These are phyloP conservation scores for Meyerozyma elateridarum DNA, from an alignment of 1,139 yeast species.

Conservation along the genomic window DNA sequence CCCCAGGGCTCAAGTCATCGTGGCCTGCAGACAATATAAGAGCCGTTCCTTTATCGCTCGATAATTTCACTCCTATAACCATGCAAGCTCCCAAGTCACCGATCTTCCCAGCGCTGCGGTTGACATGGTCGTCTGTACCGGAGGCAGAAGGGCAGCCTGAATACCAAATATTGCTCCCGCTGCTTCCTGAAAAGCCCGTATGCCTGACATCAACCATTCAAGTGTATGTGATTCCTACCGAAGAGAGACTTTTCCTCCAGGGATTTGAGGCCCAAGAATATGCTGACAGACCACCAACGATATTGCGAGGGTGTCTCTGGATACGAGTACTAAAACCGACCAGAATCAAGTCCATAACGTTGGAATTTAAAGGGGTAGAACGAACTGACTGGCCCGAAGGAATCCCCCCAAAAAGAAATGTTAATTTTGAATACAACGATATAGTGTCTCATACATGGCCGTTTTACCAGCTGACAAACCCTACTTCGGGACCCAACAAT, in stretches of 20 bases:
- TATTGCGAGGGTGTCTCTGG: conserved; percentile 78
- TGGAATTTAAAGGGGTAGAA: conserved; percentile 67
- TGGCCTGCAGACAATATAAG: no score
- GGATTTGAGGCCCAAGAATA: conserved; percentile 73
- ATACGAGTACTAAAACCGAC: conserved; percentile 69
- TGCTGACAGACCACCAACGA: conserved; percentile 68
- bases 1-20: no score
- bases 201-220: conserved; percentile 46
- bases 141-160: conserved; percentile 1
- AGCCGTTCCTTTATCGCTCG: no score
- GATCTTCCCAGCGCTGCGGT: conserved; percentile 1
- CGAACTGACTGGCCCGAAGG: conserved; percentile 99
- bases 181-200: conserved; percentile 46
- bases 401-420: conserved; percentile 80
- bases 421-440: conserved; percentile 59
- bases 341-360: conserved; percentile 63
- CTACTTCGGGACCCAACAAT: conserved; percentile 32
- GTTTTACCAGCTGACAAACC: conserved; percentile 53
- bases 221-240: conserved; percentile 63
- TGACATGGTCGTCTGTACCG: neutral
- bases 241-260: conserved; percentile 72
- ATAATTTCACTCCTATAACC: no score
- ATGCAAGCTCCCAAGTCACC: conserved; percentile 4
- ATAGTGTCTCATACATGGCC: conserved; percentile 88
- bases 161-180: conserved; percentile 23